Evolutionary conservation across 2,329 filamentous ascomycete species (phyloP).

Genomic region (Aureobasidium zeae): DNA sequence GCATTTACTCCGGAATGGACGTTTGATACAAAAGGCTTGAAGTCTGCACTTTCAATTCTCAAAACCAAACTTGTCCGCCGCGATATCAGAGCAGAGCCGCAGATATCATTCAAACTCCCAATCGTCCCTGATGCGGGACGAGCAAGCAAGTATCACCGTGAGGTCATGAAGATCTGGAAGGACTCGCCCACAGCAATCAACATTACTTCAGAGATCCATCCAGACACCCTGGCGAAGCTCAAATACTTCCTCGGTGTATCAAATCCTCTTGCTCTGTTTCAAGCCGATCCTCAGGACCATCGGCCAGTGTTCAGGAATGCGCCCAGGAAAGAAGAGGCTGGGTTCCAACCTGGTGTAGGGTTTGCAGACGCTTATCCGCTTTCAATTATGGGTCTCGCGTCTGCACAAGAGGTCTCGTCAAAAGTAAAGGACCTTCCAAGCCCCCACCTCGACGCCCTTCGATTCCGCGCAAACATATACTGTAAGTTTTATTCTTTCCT

Average conservation of each 20-base stretch:
- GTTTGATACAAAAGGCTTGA: constrained; percentile 24
- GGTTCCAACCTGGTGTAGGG: constrained; percentile 56
- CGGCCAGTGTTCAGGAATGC: constrained; percentile 54
- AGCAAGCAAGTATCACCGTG: constrained; percentile 50
- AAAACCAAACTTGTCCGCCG: constrained; percentile 25
- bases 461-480: constrained; percentile 66
- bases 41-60: constrained; percentile 27
- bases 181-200: constrained; percentile 44
- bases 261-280: constrained; percentile 58
- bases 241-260: constrained; percentile 57
- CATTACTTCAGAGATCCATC: constrained; percentile 35
- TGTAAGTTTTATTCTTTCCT: constrained; percentile 32
- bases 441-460: constrained; percentile 46
- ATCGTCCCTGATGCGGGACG: constrained; percentile 51
- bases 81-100: constrained; percentile 26
- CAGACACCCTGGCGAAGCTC: constrained; percentile 54
- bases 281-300: constrained; percentile 46
- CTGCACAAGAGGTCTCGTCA: constrained; percentile 52
- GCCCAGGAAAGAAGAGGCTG: constrained; percentile 48
- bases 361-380: constrained; percentile 67
- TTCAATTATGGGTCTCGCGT: constrained; percentile 57
- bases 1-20: constrained; percentile 38
- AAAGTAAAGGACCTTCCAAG: constrained; percentile 12
- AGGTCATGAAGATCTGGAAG: constrained; percentile 57
- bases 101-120: constrained; percentile 55